Percentiles rank a stretch among this genome's conserved stretches.
Conservation (phyloP, 1,284 basidiomycete species). For the Apiotrichum montevideense region DNA sequence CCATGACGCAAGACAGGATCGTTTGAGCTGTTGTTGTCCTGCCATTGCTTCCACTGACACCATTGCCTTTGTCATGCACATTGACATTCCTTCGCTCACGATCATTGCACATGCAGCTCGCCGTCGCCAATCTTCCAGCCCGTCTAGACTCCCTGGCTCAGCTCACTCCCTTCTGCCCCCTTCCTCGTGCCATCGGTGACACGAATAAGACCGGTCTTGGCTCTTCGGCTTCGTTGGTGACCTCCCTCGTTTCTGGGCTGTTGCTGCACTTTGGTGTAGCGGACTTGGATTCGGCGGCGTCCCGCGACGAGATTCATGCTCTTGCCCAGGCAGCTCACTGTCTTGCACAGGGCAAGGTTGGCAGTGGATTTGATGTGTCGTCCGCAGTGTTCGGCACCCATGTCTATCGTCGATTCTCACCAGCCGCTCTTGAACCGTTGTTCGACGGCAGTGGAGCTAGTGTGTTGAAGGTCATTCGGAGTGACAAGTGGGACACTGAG, state of each 20-base stretch:
- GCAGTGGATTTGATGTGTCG: conserved; percentile 94
- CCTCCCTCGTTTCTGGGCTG: conserved; percentile 81
- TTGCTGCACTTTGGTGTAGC: conserved; percentile 71
- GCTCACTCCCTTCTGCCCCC: conserved; percentile 67
- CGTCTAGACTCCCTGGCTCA: conserved; percentile 53
- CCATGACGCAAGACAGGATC: not conserved
- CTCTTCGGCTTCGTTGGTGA: conserved; percentile 93
- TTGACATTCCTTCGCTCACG: not conserved
- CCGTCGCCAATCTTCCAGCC: conserved; percentile 56
- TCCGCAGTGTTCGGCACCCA: conserved; percentile 93
- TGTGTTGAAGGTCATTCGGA: conserved; percentile 4
- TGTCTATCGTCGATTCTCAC: conserved; percentile 83
- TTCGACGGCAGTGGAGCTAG: conserved; percentile 55
- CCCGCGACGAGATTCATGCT: conserved; percentile 67
- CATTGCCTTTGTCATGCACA: not conserved
- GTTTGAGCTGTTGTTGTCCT: not conserved
- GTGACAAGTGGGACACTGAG: conserved; percentile 35
- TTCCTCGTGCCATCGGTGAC: conserved; percentile 61
- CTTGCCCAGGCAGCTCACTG: conserved; percentile 95
- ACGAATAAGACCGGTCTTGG: conserved; percentile 98
- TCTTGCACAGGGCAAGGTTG: conserved; percentile 94
- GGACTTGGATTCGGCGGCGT: conserved; percentile 34
- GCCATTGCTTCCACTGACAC: not conserved
- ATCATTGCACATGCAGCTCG: conserved; percentile 53
- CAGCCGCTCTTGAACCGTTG: conserved; percentile 59